Percentiles rank a stretch among this genome's conserved stretches.
Evolutionary conservation across 805 yeast species (phyloP).

Genomic region (Hanseniaspora nectarophila): DNA sequence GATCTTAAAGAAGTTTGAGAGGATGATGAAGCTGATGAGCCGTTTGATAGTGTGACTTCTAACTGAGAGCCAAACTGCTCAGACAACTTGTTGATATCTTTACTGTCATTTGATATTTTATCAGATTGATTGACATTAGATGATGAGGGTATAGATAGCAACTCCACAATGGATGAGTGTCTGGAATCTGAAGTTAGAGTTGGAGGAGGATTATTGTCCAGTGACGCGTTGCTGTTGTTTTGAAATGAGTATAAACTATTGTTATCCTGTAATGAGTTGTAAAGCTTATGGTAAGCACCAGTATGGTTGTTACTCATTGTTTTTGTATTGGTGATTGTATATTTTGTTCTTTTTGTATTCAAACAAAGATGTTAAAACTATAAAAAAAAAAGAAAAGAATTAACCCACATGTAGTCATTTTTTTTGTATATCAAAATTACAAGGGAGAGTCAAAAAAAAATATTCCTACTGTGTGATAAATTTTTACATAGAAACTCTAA

Average conservation of each 20-base stretch:
- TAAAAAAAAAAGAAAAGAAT: not conserved
- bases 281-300: slow-evolving; percentile 5
- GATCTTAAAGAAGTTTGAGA: slow-evolving; percentile 9
- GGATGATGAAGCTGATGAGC: slow-evolving; percentile 3
- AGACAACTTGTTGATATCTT: not conserved
- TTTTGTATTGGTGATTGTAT: not conserved
- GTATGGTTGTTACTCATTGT: not conserved
- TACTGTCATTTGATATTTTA: not conserved
- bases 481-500: too few relatives aligned
- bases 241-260: not conserved
- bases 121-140: not conserved
- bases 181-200: slow-evolving; percentile 4
- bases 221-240: not conserved
- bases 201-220: not conserved
- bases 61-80: slow-evolving; percentile 2
- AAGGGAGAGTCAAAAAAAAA: too few relatives aligned
- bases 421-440: not conserved
- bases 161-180: slow-evolving; percentile 14
- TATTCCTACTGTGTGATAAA: too few relatives aligned
- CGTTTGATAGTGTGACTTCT: not conserved
- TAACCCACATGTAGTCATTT: too few relatives aligned
- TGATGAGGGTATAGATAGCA: slow-evolving; percentile 11
- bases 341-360: not conserved
- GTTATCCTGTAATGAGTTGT: slow-evolving; percentile 1
- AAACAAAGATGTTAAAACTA: not conserved